Percentiles rank a stretch among this genome's conserved stretches.
Conservation (phyloP, 1,139 yeast species). For the Candida glucosophila region DNA sequence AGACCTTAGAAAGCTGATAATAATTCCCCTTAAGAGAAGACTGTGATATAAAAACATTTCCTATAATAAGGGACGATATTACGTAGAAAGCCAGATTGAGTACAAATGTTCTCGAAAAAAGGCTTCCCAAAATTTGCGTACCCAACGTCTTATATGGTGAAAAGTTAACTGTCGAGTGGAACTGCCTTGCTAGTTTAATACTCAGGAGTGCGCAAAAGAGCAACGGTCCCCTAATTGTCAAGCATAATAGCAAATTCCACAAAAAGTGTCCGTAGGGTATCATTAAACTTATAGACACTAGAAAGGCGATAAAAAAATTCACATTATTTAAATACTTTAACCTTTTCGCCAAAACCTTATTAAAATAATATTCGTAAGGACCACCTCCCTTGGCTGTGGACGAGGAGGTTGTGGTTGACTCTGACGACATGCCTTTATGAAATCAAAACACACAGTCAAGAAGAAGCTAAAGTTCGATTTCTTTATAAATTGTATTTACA, state of each 20-base stretch:
- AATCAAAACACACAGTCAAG: too few species aligned
- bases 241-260: conserved; percentile 20
- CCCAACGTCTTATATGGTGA: conserved; percentile 42
- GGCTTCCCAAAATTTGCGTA: conserved; percentile 37
- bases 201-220: conserved; percentile 21
- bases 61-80: conserved; percentile 27
- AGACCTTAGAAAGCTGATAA: conserved; percentile 36
- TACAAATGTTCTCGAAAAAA: conserved; percentile 33
- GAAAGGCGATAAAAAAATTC: conserved; percentile 17
- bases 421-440: too few species aligned
- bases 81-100: conserved; percentile 26
- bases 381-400: conserved; percentile 6
- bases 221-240: conserved; percentile 22
- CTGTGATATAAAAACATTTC: conserved; percentile 20
- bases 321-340: conserved; percentile 29
- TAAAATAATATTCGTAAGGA: conserved; percentile 20
- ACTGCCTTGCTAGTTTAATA: conserved; percentile 41
- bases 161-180: conserved; percentile 43
- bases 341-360: conserved; percentile 25
- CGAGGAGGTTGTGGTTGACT: too few species aligned
- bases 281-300: conserved; percentile 15
- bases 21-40: conserved; percentile 20
- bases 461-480: too few species aligned
- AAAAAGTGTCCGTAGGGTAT: conserved; percentile 23
- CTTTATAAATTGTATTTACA: too few species aligned